Evolutionary conservation across 352 stramenopile species (phyloP), one percentile per base, ranked within the genome.

Genomic region (Lagenidium giganteum): DNA sequence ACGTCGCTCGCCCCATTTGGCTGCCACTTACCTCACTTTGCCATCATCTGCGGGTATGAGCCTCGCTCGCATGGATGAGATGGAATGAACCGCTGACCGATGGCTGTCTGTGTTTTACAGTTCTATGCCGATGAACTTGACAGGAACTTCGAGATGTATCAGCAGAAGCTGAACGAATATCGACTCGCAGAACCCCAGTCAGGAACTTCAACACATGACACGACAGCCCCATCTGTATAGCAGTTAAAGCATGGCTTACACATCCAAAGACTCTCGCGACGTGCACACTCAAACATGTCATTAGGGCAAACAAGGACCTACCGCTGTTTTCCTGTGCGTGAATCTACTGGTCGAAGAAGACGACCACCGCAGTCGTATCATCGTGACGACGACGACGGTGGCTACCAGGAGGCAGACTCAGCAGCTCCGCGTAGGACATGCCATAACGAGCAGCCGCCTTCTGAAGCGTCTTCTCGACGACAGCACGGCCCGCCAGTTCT

Each of bases 351-450:
- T 87, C 61, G 43, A 93, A 87, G 58, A 91, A 95, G 16, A 97
- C 60, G 23, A 97, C 87, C 9, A 97, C 61, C 24, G 87, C 89
- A 6, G 85, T 97, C 21, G 92, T 96, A 57, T 97, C 91, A 61
- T 97, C 91, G 67, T 97, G 90, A 45, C 87, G 82, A 43, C 76
- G 80, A 22, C 91, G 80, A 21, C 91, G 83, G 39, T 78, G 63
- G 42, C 66, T 81, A 34, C 91, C 91, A 8, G 83, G 65, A 2
- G 87, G 83, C 34, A 97, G 42, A 24, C 70, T 81, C 51, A 92
- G 53, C 37, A 97, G 45, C 26, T 96, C 81, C 26, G 77, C 58
- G 38, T 96, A 80, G 26, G 79, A 82, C 61, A 95, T 85, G 16
- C 61, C 72, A 50, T 89, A 87, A 23, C 69, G 65, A 36, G 77